Evolutionary conservation across 768 basidiomycete genomes (phyloP).

Genomic region (Lactarius hengduanensis): DNA sequence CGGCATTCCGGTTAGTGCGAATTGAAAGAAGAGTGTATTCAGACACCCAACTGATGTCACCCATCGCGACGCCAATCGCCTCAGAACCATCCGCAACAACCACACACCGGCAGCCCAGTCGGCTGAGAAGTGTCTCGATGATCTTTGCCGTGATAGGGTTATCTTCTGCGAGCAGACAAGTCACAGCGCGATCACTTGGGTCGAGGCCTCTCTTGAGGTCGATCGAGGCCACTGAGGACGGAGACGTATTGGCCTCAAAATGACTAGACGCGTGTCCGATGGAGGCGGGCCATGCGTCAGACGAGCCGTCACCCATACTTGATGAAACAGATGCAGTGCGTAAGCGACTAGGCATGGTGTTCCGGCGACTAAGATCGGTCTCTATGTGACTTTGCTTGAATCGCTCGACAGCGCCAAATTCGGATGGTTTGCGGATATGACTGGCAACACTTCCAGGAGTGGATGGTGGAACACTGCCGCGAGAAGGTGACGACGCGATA

Average conservation of each 20-base stretch:
- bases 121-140: conserved; percentile 88
- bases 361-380: conserved; percentile 63
- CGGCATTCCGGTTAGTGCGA: conserved; percentile 6
- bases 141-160: conserved; percentile 99
- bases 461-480: conserved; percentile 66
- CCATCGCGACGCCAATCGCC: conserved; percentile 95
- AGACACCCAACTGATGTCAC: conserved; percentile 74
- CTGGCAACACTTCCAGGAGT: conserved; percentile 62
- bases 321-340: conserved; percentile 81
- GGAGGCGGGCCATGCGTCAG: conserved; percentile 68
- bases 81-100: conserved; percentile 96
- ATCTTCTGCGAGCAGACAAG: conserved; percentile 92
- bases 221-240: conserved; percentile 83
- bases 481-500: conserved; percentile 85
- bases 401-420: conserved; percentile 82
- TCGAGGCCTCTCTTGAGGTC: conserved; percentile 76
- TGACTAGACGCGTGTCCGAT: conserved; percentile 52
- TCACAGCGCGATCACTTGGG: conserved; percentile 84
- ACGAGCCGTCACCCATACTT: conserved; percentile 76
- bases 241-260: conserved; percentile 62
- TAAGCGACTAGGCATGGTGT: conserved; percentile 82
- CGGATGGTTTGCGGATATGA: conserved; percentile 85
- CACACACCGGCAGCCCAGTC: conserved; percentile 92
- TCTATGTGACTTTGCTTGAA: conserved; percentile 85
- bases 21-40: conserved; percentile 29